Conservation (phyloP, 768 basidiomycete genomes). For the Termitomyces sp. region DNA sequence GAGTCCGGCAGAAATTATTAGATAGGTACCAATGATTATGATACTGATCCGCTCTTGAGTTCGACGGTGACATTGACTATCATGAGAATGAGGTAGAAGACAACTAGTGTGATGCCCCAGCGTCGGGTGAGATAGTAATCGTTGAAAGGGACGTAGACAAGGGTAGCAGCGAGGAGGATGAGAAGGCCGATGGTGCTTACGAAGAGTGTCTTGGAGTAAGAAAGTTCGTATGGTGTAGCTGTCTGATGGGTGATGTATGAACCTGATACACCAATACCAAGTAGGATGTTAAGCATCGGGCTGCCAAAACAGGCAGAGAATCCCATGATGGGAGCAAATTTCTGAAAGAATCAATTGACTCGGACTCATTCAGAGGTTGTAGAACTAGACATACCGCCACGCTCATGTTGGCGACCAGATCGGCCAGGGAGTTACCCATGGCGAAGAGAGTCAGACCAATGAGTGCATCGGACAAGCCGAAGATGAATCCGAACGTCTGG, state of each 20-base stretch:
- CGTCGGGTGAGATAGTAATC: conserved; percentile 70
- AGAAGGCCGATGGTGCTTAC: conserved; percentile 85
- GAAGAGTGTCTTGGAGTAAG: conserved; percentile 79
- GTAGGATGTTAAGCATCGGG: conserved; percentile 87
- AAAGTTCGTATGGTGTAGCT: conserved; percentile 57
- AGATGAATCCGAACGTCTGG: conserved; percentile 88
- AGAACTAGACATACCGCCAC: conserved; percentile 64
- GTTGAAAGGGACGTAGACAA: conserved; percentile 83
- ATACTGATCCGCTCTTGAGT: conserved; percentile 28
- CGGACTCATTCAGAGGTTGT: not conserved
- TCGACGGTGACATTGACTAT: conserved; percentile 76
- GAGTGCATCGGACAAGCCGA: conserved; percentile 95
- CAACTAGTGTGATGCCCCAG: conserved; percentile 81
- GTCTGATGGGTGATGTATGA: conserved; percentile 74
- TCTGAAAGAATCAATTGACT: conserved; percentile 28
- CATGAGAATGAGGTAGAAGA: conserved; percentile 75
- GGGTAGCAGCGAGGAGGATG: conserved; percentile 62
- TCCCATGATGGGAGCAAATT: conserved; percentile 89
- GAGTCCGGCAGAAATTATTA: not conserved
- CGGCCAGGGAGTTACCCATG: conserved; percentile 92
- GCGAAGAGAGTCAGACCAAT: conserved; percentile 97
- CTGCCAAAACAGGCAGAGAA: conserved; percentile 95
- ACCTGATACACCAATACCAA: conserved; percentile 90
- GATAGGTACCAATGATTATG: not conserved
- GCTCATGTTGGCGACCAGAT: conserved; percentile 95